Evolutionary conservation across 257 asterid species (phyloP).

Genomic region (Solanum ossicruentum): DNA sequence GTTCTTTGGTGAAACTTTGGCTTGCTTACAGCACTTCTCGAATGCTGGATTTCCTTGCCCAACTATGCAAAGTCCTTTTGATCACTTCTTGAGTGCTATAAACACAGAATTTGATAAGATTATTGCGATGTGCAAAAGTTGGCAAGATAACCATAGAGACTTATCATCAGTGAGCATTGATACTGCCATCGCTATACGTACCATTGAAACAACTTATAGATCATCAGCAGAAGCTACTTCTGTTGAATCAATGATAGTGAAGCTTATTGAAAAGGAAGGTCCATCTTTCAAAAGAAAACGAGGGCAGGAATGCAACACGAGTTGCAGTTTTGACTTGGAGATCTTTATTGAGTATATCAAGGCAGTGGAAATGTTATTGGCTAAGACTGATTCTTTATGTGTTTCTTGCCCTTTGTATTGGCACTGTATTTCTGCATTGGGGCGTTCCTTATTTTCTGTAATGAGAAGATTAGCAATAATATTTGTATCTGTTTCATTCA

Average conservation of each 20-base stretch:
- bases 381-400: slow-evolving; percentile 74
- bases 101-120: no score
- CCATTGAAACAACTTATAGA: slow-evolving; percentile 88
- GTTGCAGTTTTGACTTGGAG: slow-evolving; percentile 92
- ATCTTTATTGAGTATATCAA: slow-evolving; percentile 89
- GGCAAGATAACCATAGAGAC: slow-evolving; percentile 15
- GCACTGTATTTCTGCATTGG: slow-evolving; percentile 78
- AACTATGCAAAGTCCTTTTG: no score
- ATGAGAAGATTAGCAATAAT: slow-evolving; percentile 81
- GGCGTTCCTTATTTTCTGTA: slow-evolving; percentile 92
- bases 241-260: slow-evolving; percentile 66
- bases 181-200: slow-evolving; percentile 98
- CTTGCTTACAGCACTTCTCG: slow-evolving; percentile 45
- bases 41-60: no score
- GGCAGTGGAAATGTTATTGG: slow-evolving; percentile 99
- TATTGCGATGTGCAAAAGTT: no score
- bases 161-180: slow-evolving; percentile 95
- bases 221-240: slow-evolving; percentile 92
- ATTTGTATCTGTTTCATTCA: slow-evolving; percentile 68
- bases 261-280: slow-evolving; percentile 93
- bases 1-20: slow-evolving; percentile 96
- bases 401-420: slow-evolving; percentile 66
- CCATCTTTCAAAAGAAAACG: slow-evolving; percentile 83
- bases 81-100: no score
- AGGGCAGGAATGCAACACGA: slow-evolving; percentile 43